Evolutionary conservation across 2,329 filamentous ascomycete genomes (phyloP).

Genomic region (Capronia epimyces): DNA sequence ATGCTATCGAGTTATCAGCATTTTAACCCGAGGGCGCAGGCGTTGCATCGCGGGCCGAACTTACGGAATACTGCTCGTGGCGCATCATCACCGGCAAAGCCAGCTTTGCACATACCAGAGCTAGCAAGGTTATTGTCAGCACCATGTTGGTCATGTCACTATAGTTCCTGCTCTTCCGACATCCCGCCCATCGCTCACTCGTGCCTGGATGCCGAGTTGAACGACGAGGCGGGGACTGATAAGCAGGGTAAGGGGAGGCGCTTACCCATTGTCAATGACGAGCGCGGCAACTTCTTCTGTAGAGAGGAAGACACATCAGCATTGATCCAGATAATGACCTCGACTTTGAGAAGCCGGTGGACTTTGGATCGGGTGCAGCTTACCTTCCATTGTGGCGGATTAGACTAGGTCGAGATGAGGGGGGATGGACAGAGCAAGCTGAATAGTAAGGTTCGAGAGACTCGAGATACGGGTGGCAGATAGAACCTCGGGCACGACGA

Average conservation of each 20-base stretch:
- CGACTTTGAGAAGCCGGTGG: conserved; percentile 9
- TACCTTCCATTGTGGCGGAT: conserved; percentile 59
- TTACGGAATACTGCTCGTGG: conserved; percentile 99
- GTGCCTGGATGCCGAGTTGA: background rate
- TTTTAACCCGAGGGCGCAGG: background rate
- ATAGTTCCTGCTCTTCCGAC: conserved; percentile 14
- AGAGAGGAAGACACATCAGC: conserved; percentile 43
- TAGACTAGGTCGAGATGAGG: conserved; percentile 13
- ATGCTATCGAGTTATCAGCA: conserved; percentile 55
- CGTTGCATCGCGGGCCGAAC: conserved; percentile 41
- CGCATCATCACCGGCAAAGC: conserved; percentile 99
- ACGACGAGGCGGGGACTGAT: conserved; percentile 13
- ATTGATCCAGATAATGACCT: conserved; percentile 14
- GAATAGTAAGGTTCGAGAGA: background rate
- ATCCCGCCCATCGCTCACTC: conserved; percentile 5
- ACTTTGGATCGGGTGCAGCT: conserved; percentile 41
- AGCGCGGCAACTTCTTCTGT: conserved; percentile 99
- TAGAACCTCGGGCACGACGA: conserved; percentile 16
- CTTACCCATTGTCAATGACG: conserved; percentile 99
- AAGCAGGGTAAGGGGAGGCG: conserved; percentile 33
- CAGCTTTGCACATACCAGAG: conserved; percentile 99
- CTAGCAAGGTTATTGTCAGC: conserved; percentile 48
- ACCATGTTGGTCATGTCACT: conserved; percentile 5
- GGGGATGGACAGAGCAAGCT: conserved; percentile 9
- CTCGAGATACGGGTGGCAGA: conserved; percentile 16